A percentile compares a stretch with the other conserved stretches of the same genome.
These are phyloP conservation scores for Peronosclerospora sorghi DNA, from an alignment of 352 stramenopile species.

Conservation along the genomic window DNA sequence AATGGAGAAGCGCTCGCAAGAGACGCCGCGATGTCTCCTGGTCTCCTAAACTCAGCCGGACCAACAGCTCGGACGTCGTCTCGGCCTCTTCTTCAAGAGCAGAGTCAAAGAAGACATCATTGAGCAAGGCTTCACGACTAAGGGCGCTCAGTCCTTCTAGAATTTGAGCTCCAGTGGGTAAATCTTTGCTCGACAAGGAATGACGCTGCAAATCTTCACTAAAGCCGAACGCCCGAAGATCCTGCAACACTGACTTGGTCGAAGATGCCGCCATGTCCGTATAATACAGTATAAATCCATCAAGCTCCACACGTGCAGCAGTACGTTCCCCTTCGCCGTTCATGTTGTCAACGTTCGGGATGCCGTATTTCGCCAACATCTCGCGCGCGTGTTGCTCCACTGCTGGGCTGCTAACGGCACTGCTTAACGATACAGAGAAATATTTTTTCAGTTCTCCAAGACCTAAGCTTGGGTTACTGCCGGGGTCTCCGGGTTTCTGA, in stretches of 20 bases:
- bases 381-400: conserved; percentile 53
- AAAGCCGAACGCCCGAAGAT: conserved; percentile 72
- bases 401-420: conserved; percentile 29
- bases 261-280: conserved; percentile 63
- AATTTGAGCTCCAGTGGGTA: conserved; percentile 28
- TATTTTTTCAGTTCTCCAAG: conserved; percentile 55
- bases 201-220: conserved; percentile 68
- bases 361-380: conserved; percentile 65
- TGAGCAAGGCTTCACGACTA: conserved; percentile 52
- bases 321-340: conserved; percentile 19
- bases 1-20: conserved; percentile 58
- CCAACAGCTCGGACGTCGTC: conserved; percentile 58
- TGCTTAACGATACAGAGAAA: conserved; percentile 59
- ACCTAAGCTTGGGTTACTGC: conserved; percentile 26
- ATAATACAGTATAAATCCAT: conserved; percentile 77
- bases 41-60: conserved; percentile 59
- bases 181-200: conserved; percentile 8
- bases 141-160: conserved; percentile 40
- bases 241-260: conserved; percentile 68
- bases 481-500: conserved; percentile 18
- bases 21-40: conserved; percentile 45
- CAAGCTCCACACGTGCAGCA: conserved; percentile 41
- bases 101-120: conserved; percentile 78
- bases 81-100: conserved; percentile 82
- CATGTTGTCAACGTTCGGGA: conserved; percentile 4